Conservation (phyloP, 148 eudicot genomes). For the Rhododendron henanense region DNA sequence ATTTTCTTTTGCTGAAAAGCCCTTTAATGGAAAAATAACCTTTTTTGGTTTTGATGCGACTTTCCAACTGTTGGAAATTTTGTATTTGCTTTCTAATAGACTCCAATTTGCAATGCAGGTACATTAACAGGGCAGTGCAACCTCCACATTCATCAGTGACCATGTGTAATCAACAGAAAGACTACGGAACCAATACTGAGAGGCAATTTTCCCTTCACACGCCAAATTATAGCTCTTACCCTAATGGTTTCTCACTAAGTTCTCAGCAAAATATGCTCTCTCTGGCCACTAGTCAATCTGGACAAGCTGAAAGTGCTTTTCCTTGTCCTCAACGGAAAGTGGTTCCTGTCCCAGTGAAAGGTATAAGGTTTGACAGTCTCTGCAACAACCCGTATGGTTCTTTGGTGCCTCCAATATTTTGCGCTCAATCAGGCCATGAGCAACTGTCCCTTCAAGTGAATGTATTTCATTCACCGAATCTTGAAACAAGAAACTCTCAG, state of each 20-base stretch:
- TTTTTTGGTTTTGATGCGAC: not conserved
- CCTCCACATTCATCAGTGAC: constrained; percentile 30
- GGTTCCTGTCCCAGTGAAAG: constrained; percentile 43
- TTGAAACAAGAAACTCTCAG: constrained; percentile 20
- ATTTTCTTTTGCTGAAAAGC: not conserved
- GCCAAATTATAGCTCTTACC: constrained; percentile 28
- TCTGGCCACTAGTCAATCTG: constrained; percentile 20
- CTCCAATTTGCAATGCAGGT: constrained; percentile 39
- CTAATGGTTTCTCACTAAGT: constrained; percentile 24
- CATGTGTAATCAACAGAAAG: constrained; percentile 34
- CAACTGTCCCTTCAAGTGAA: constrained; percentile 22
- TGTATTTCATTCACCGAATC: constrained; percentile 19
- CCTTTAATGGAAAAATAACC: not conserved
- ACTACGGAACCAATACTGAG: constrained; percentile 24
- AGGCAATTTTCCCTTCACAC: constrained; percentile 28
- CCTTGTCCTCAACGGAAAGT: constrained; percentile 32
- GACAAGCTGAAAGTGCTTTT: constrained; percentile 30
- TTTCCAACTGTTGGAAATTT: not conserved
- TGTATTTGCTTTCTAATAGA: constrained; percentile 5
- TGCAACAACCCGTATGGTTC: constrained; percentile 27
- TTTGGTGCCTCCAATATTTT: constrained; percentile 25
- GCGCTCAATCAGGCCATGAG: constrained; percentile 34
- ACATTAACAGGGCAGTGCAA: constrained; percentile 40
- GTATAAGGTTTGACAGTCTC: constrained; percentile 30
- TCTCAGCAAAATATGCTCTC: constrained; percentile 26